Evolutionary conservation across 2,329 filamentous ascomycete species (phyloP), one percentile per base, ranked within the genome.

Genomic region (Pestalotiopsis sp.): DNA sequence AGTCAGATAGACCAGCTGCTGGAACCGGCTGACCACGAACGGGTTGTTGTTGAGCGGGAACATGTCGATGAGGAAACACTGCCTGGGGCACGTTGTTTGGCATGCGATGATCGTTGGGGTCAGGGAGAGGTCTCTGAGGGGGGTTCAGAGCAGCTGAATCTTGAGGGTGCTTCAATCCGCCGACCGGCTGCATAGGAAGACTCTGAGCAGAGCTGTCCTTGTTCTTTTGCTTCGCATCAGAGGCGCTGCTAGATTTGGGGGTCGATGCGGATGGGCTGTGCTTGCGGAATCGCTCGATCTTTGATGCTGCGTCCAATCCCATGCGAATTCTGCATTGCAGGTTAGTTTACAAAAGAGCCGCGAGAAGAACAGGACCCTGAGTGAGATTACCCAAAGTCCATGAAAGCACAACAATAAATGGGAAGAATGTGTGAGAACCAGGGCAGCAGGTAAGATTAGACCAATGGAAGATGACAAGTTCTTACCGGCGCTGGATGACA

Each of bases 401-500:
- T 36, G 7, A 36, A 36, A 36, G 31, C 7, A 36, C 31, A 36
- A 9, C 1, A 36, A 36, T 20, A 4, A 13, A 13, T 5, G 59
- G 13, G 3, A 5, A 17, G 17, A 41, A 27, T 52, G 27, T 20
- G n/a, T 3, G 39, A 13, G 23, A 23, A 31, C 7, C 9, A 4
- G 3, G 3, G 20, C 12, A n/a, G 36, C 23, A 25, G 41, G 41
- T 20, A 7, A n/a, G 61, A 63, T 45, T 9, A n/a, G 31, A 36
- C 31, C 7, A 9, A 36, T 9, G 2, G 7, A 36, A 9, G 31
- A 36, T 9, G 31, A 36, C 7, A 9, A 36, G 31, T 36, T 36
- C 41, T 20, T 52, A 65, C 17, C 75, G 75, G 4, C 71, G 69
- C 2, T 71, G 67, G 71, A 74, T 70, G n/a, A 73, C 67, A 1